These are phyloP conservation scores for Euclidium syriacum DNA, from an alignment of 345 rosid species.

Conservation along the genomic window DNA sequence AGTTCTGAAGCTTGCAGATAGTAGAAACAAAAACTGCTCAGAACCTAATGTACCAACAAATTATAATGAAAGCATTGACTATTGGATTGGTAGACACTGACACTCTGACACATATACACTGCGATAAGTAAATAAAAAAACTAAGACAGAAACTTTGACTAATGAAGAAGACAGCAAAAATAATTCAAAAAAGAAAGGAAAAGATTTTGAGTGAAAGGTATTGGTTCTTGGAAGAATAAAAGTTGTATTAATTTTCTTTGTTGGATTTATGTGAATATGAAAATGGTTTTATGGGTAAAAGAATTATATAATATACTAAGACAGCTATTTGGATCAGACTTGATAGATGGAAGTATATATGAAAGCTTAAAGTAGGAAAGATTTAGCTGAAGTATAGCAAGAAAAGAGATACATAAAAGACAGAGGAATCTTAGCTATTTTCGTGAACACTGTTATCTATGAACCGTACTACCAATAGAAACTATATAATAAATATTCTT, in stretches of 20 bases:
- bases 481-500: conserved; percentile 28
- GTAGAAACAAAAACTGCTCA: conserved; percentile 8
- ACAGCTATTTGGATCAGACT: conserved; percentile 17
- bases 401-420: conserved; percentile 18
- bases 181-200: background rate
- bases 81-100: conserved; percentile 27
- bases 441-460: conserved; percentile 36
- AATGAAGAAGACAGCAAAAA: background rate
- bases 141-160: conserved; percentile 39
- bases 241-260: conserved; percentile 12
- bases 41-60: conserved; percentile 29
- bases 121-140: conserved; percentile 23
- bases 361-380: conserved; percentile 34
- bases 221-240: background rate
- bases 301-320: conserved; percentile 11
- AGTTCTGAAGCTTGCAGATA: conserved; percentile 26
- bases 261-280: conserved; percentile 12
- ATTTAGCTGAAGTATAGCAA: conserved; percentile 16
- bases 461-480: conserved; percentile 25
- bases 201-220: background rate
- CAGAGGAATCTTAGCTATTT: conserved; percentile 43
- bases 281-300: conserved; percentile 16
- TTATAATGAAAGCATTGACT: conserved; percentile 23
- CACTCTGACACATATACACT: conserved; percentile 30
- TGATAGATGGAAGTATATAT: conserved; percentile 14